Base-by-base conservation (phyloP, 805 yeast genomes). In the Myxozyma melibiosi region DNA sequence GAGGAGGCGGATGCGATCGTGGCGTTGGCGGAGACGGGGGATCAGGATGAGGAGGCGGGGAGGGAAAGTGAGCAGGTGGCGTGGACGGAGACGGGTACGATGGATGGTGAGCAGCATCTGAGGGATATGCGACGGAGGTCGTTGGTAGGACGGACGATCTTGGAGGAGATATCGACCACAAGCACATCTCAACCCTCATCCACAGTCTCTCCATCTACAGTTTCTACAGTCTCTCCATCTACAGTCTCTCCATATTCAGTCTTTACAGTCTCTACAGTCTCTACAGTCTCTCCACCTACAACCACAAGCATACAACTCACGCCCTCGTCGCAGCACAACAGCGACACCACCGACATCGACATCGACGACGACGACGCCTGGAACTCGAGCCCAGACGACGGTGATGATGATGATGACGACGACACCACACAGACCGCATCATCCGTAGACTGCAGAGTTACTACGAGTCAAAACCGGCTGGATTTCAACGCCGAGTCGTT, bases 1-100 rank as follows among this genome's bases (percentile, higher is more conserved):
- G 58, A 50, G 7, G 58, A 56, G 30, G 64, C 64, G 4, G 57
- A 44, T 20, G 63, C 58, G 2, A 49, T 60, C 6, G 35, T 60
- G 4, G 55, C 49, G 40, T 20, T 60, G 22, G 64, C 64, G 5
- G 63, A 59, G 13, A 47, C 40, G 25, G 53, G 49, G 4, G 55
- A 49, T 18, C 48, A 18, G 24, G 39, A 49, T 8, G 16, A 18
- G 2, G 22, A 49, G 11, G 41, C 20, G 2, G 27, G 5, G 8
- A 53, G 35, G 20, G 50, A 39, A 37, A 22, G n/a, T 14, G 13
- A 14, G n/a, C 16, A 6, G 16, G 16, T 14, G n/a, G n/a, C n/a
- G n/a, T 35, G 39, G 39, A 11, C 16, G 3, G 46, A 28, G 35
- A 24, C 24, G 11, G 22, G 22, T 3, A 22, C 7, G 3, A n/a